Base-by-base conservation (phyloP, 768 basidiomycete genomes). In the Nidula microcarpa region DNA sequence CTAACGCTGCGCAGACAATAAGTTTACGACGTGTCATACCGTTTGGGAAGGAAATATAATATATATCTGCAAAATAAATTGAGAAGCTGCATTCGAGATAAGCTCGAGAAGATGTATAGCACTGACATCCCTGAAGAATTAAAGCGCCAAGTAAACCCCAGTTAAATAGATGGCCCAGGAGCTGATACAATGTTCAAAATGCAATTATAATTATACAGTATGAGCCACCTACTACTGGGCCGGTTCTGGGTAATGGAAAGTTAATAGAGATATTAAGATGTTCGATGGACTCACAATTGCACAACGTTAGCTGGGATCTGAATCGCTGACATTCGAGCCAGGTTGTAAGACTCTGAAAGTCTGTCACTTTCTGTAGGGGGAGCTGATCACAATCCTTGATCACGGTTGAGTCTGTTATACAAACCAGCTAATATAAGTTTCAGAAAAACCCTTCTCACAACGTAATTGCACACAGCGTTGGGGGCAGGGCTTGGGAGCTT, bases 31-130 rank as follows among this genome's bases (percentile, higher is more conserved):
- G 47, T 8, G 33, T 33, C 7, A 53, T 57, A 45, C 67, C 67
- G 6, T 58, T 60, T 0, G 63, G 66, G 47, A 68, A 68, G 7
- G 62, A 60, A 6, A 67, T 49, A 50, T 67, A 61, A 49, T 67
- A 68, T 3, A 67, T 36, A 49, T 67, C 67, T 67, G 50, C 7
- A 17, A 36, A 51, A 44, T 13, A 14, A 3, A n/a, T 10, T 16
- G 10, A 37, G 14, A 30, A 37, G 5, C 14, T 44, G 14, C 14
- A 49, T 36, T 34, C 39, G 16, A 32, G 8, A 43, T 17, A 16
- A 13, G 9, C 43, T 52, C 9, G 6, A 33, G 32, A 10, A 14
- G 14, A 18, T 11, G 10, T 10, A 30, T 23, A 23, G 23, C 39
- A 57, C 63, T 43, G 46, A 68, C 66, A 68, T n/a, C 56, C 52